These are phyloP conservation scores for Lippia alba DNA, from an alignment of 305 asterid genomes.

Conservation along the genomic window DNA sequence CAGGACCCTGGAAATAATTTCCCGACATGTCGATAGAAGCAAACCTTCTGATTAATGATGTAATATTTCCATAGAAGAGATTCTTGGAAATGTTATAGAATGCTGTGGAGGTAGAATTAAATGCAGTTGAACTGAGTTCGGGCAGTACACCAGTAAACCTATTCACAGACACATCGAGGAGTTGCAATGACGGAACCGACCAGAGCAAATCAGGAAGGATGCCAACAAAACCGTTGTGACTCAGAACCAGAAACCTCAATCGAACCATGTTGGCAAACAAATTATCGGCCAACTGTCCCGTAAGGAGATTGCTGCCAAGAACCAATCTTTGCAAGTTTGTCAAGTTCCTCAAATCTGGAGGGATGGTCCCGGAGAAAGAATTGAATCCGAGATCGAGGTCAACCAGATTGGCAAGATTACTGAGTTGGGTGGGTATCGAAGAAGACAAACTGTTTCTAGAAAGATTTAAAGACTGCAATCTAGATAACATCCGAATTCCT, in stretches of 20 bases:
- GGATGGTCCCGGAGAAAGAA: constrained; percentile 60
- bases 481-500: constrained; percentile 60
- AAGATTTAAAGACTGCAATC: constrained; percentile 68
- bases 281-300: constrained; percentile 54
- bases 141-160: constrained; percentile 63
- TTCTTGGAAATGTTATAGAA: constrained; percentile 67
- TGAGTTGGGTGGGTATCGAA: constrained; percentile 70
- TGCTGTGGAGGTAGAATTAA: constrained; percentile 42
- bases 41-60: constrained; percentile 54
- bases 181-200: constrained; percentile 47
- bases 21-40: constrained; percentile 63
- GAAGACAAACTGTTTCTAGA: constrained; percentile 78
- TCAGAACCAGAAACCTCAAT: constrained; percentile 55
- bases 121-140: constrained; percentile 43
- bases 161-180: constrained; percentile 49
- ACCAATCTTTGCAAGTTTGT: constrained; percentile 57
- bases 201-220: constrained; percentile 43
- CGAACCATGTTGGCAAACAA: constrained; percentile 48
- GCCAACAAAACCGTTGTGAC: constrained; percentile 42
- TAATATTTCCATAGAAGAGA: constrained; percentile 67
- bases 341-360: constrained; percentile 56
- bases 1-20: constrained; percentile 74
- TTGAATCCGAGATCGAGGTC: constrained; percentile 86
- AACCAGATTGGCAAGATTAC: constrained; percentile 66
- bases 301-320: constrained; percentile 52